These are phyloP conservation scores for Ramalina peruviana DNA, from an alignment of 495 filamentous ascomycete genomes.

Conservation along the genomic window DNA sequence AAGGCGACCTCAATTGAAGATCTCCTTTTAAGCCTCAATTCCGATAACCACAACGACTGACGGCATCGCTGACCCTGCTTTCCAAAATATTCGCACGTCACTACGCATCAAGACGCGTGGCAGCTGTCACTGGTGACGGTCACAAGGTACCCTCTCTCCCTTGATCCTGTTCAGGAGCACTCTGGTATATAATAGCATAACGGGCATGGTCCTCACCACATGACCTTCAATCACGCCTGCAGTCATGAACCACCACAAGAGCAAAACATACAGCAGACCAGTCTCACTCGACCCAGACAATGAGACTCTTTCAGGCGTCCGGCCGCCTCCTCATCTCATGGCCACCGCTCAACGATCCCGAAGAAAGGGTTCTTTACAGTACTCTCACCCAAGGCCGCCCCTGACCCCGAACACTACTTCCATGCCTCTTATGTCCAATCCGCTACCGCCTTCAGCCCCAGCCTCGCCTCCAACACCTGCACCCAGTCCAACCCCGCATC, in stretches of 20 bases:
- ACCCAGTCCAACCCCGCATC: constrained; percentile 51
- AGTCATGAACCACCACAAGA: constrained; percentile 1
- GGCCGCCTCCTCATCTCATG: constrained; percentile 6
- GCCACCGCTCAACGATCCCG: constrained; percentile 16
- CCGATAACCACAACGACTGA: too few relatives aligned
- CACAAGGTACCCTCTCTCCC: too few relatives aligned
- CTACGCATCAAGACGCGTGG: too few relatives aligned
- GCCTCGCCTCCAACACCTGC: constrained; percentile 57
- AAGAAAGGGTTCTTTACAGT: constrained; percentile 24
- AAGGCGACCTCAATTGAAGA: too few relatives aligned
- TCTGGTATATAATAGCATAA: too few relatives aligned
- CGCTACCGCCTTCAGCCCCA: constrained; percentile 49
- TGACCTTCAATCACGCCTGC: not conserved
- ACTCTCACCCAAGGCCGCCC: constrained; percentile 34
- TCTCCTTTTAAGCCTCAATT: too few relatives aligned
- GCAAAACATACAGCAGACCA: constrained; percentile 2
- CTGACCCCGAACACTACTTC: constrained; percentile 38
- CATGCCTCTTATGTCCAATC: constrained; percentile 33
- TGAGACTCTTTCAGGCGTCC: constrained; percentile 6
- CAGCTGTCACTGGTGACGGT: too few relatives aligned
- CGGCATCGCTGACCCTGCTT: too few relatives aligned
- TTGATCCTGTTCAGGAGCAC: too few relatives aligned
- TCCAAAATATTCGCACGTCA: too few relatives aligned
- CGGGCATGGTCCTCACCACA: not conserved
- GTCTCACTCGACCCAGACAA: constrained; percentile 15